Evolutionary conservation across 169 alveolate species (phyloP).

Genomic region (Eimeria falciformis): DNA sequence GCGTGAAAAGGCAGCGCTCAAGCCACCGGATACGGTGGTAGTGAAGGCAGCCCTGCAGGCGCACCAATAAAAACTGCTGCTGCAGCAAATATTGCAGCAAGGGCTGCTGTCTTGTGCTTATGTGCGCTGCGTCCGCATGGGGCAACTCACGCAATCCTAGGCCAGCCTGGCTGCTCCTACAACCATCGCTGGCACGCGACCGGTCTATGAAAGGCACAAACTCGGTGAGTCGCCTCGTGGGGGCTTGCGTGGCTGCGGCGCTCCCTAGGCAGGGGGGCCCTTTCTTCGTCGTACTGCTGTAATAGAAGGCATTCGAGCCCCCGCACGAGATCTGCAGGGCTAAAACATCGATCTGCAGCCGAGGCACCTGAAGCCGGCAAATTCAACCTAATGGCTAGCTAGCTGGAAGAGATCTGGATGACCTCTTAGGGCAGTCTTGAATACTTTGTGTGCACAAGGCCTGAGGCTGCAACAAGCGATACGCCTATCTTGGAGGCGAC

Average conservation of each 20-base stretch:
- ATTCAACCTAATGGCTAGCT: too few species aligned
- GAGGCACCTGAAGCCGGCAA: too few species aligned
- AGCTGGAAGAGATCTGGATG: too few species aligned
- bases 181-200: constrained; percentile 11
- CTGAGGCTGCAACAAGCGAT: too few species aligned
- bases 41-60: constrained; percentile 15
- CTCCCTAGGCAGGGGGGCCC: constrained; percentile 64
- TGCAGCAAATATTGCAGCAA: constrained; percentile 4
- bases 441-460: too few species aligned
- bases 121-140: constrained; percentile 33
- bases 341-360: too few species aligned
- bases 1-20: too few species aligned
- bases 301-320: constrained; percentile 27
- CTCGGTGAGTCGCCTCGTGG: constrained; percentile 31
- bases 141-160: constrained; percentile 40
- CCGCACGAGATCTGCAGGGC: not conserved
- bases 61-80: constrained; percentile 42
- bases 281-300: not conserved
- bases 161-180: constrained; percentile 26
- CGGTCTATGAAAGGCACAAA: constrained; percentile 25
- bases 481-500: too few species aligned
- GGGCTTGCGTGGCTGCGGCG: constrained; percentile 43
- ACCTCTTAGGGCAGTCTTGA: too few species aligned
- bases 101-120: constrained; percentile 57
- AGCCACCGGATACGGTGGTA: too few species aligned